Percentiles rank a stretch among this genome's conserved stretches.
phyloP scores from a whole-genome alignment of 306 rosid species.

The Macrotyloma uniflorum region DNA sequence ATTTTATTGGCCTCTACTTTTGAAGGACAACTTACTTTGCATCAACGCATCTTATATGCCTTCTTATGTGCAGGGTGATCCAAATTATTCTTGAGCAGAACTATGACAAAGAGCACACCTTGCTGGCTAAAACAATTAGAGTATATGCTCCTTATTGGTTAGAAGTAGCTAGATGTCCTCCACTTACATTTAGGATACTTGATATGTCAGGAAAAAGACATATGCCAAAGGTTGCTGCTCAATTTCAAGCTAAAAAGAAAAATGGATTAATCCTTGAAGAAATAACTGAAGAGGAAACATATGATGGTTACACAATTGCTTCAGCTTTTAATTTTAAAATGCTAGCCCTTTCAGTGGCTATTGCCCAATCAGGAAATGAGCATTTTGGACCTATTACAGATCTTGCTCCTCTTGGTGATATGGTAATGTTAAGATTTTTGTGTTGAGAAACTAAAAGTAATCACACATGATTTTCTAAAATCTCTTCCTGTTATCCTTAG shows the following conservation, averaged over 20 bases:
- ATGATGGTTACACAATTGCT: slow-evolving; percentile 79
- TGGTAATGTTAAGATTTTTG: slow-evolving; percentile 57
- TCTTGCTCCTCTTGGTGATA: slow-evolving; percentile 85
- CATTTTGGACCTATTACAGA: slow-evolving; percentile 79
- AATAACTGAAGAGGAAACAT: slow-evolving; percentile 86
- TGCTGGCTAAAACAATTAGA: slow-evolving; percentile 75
- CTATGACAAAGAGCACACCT: slow-evolving; percentile 56
- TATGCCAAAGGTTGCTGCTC: slow-evolving; percentile 49
- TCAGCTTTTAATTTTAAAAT: slow-evolving; percentile 80
- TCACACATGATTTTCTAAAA: slow-evolving; percentile 21
- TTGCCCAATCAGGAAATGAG: slow-evolving; percentile 63
- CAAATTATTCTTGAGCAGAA: slow-evolving; percentile 89
- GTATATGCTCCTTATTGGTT: slow-evolving; percentile 94
- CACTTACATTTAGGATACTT: slow-evolving; percentile 75
- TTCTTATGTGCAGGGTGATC: slow-evolving; percentile 71
- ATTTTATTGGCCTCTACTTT: slow-evolving; percentile 20
- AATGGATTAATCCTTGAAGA: slow-evolving; percentile 65
- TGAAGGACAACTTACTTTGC: slow-evolving; percentile 35
- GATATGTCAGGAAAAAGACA: slow-evolving; percentile 64
- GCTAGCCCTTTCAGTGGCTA: slow-evolving; percentile 80
- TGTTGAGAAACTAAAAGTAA: slow-evolving; percentile 11
- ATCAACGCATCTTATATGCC: slow-evolving; percentile 40
- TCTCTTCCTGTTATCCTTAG: slow-evolving; percentile 46
- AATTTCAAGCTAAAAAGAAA: slow-evolving; percentile 55
- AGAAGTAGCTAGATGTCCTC: slow-evolving; percentile 80